Conservation (phyloP, 108 stramenopile species). For the Cyclotella baltica region DNA sequence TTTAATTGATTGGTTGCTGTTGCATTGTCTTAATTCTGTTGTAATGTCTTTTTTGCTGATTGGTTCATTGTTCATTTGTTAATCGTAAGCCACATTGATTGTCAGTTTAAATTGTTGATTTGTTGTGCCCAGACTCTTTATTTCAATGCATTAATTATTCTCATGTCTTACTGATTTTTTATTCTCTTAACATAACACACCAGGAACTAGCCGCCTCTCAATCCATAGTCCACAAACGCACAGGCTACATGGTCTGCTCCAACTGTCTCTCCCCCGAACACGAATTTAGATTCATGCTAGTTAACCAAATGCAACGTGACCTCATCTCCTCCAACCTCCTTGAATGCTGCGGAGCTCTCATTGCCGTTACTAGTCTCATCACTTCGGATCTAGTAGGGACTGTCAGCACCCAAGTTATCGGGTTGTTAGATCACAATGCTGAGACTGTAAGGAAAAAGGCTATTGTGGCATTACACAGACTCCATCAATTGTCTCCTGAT, state of each 20-base stretch:
- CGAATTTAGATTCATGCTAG: slow-evolving; percentile 99
- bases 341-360: slow-evolving; percentile 91
- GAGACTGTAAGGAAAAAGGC: slow-evolving; percentile 95
- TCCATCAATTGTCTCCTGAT: slow-evolving; percentile 90
- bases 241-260: slow-evolving; percentile 93
- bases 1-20: too few relatives aligned
- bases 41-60: neutral
- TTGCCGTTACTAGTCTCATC: slow-evolving; percentile 86
- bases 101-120: too few relatives aligned
- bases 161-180: neutral
- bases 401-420: slow-evolving; percentile 71
- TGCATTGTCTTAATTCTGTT: neutral
- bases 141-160: too few relatives aligned
- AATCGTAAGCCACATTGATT: too few relatives aligned
- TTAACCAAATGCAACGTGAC: slow-evolving; percentile 99
- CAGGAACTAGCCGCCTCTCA: slow-evolving; percentile 93
- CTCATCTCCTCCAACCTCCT: slow-evolving; percentile 90
- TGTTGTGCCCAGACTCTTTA: too few relatives aligned
- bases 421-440: slow-evolving; percentile 70
- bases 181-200: neutral
- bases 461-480: slow-evolving; percentile 91
- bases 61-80: too few relatives aligned
- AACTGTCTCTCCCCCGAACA: slow-evolving; percentile 95
- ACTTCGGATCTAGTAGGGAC: slow-evolving; percentile 97
- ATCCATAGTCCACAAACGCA: slow-evolving; percentile 91